These are phyloP conservation scores for Durio zibethinus DNA, from an alignment of 345 rosid genomes.

Conservation along the genomic window DNA sequence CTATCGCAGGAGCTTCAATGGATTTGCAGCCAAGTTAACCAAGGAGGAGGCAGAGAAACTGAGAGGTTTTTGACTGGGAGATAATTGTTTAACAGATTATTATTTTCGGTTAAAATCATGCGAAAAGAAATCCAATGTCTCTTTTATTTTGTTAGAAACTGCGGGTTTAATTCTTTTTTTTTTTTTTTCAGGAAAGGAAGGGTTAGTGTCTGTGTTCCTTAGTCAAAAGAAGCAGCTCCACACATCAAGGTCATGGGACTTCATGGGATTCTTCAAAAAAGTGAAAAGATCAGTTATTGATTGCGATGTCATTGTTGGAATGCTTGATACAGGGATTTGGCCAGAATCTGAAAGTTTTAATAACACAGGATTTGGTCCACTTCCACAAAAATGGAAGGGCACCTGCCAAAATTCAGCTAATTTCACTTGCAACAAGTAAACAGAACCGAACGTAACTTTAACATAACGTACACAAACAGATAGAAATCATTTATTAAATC, in stretches of 20 bases:
- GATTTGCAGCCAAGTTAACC: slow-evolving; percentile 50
- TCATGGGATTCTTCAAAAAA: slow-evolving; percentile 43
- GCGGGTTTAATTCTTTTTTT: neutral
- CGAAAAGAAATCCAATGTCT: neutral
- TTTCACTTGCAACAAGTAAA: slow-evolving; percentile 61
- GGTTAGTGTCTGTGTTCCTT: slow-evolving; percentile 53
- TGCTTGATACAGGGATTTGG: slow-evolving; percentile 44
- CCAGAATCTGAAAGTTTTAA: slow-evolving; percentile 43
- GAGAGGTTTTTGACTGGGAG: slow-evolving; percentile 13
- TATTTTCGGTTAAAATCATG: neutral
- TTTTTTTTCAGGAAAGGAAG: slow-evolving; percentile 34
- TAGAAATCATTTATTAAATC: neutral
- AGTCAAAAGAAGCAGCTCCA: slow-evolving; percentile 42
- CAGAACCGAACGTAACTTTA: neutral
- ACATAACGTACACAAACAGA: neutral
- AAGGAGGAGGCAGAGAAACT: slow-evolving; percentile 29
- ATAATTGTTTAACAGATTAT: neutral
- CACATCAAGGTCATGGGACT: slow-evolving; percentile 57
- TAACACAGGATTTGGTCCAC: slow-evolving; percentile 38
- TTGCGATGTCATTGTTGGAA: slow-evolving; percentile 41
- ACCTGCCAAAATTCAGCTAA: slow-evolving; percentile 34
- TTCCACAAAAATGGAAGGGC: slow-evolving; percentile 50
- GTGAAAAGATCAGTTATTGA: slow-evolving; percentile 32
- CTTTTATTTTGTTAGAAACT: no score
- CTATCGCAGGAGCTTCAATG: slow-evolving; percentile 52